Evolutionary conservation across 768 basidiomycete species (phyloP).

Genomic region (Amanita fuliginea): DNA sequence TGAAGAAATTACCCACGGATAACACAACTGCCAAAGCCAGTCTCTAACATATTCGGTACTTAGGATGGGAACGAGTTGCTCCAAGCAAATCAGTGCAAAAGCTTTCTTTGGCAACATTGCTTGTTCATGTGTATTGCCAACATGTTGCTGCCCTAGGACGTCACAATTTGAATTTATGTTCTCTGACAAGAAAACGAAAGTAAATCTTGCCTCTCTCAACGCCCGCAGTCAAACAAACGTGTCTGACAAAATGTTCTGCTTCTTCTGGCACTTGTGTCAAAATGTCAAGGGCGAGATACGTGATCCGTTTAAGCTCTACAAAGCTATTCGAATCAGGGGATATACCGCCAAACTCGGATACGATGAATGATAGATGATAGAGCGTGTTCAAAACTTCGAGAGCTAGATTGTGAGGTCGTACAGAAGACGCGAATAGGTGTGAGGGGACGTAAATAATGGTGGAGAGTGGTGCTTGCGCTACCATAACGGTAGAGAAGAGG

Average conservation of each 20-base stretch:
- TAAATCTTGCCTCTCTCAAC: constrained; percentile 15
- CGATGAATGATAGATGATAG: constrained; percentile 62
- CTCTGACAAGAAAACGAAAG: not conserved
- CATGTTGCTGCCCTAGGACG: not conserved
- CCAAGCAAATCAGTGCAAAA: constrained; percentile 62
- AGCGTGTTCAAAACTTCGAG: constrained; percentile 44
- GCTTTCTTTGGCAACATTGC: constrained; percentile 27
- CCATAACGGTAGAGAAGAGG: constrained; percentile 64
- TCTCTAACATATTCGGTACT: constrained; percentile 39
- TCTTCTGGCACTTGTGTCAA: constrained; percentile 27
- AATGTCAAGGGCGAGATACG: constrained; percentile 72
- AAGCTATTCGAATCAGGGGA: constrained; percentile 49
- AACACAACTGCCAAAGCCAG: constrained; percentile 47
- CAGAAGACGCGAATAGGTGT: constrained; percentile 10
- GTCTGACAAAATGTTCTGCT: constrained; percentile 15
- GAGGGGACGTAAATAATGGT: constrained; percentile 43
- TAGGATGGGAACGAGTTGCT: constrained; percentile 64
- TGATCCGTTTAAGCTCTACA: constrained; percentile 59
- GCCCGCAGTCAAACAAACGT: constrained; percentile 16
- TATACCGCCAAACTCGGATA: constrained; percentile 72
- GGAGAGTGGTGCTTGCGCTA: constrained; percentile 51
- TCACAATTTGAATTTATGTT: not conserved
- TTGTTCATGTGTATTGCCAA: constrained; percentile 5
- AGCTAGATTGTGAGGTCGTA: constrained; percentile 31
- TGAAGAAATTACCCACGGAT: constrained; percentile 39